A percentile compares a stretch with the other conserved stretches of the same genome.
Evolutionary conservation across 345 rosid species (phyloP).

Genomic region (Dipteronia sinensis): DNA sequence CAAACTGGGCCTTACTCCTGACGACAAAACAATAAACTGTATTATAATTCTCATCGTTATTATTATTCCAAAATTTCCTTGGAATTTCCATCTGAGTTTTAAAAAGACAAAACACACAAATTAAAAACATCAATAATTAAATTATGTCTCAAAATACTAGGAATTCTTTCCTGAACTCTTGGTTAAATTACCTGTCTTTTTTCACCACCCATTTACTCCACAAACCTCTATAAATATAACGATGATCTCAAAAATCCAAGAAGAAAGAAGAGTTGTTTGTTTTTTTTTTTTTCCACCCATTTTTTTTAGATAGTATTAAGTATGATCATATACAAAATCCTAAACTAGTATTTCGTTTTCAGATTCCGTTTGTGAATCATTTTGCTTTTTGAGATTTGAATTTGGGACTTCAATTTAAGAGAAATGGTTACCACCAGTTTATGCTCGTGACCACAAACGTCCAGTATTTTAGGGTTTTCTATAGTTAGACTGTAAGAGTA

Average conservation of each 20-base stretch:
- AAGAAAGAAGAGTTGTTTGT: background rate
- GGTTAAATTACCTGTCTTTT: background rate
- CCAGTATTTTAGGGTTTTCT: too few species aligned
- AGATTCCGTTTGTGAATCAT: too few species aligned
- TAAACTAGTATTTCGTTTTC: too few species aligned
- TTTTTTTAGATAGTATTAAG: background rate
- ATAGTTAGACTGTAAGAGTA: background rate
- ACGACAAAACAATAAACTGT: background rate
- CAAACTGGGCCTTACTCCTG: too few species aligned
- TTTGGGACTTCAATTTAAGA: too few species aligned
- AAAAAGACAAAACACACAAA: background rate
- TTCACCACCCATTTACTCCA: background rate
- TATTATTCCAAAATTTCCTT: background rate
- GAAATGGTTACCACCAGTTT: too few species aligned
- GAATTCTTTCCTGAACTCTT: background rate
- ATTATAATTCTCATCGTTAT: slow-evolving; percentile 5
- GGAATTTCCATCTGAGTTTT: background rate
- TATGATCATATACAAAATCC: too few species aligned
- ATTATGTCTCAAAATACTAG: background rate
- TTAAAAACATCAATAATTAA: background rate
- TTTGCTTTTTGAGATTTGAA: too few species aligned
- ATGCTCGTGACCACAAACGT: too few species aligned
- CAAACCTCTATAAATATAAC: background rate
- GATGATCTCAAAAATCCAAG: background rate
- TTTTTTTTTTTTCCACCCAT: too few species aligned